These are phyloP conservation scores for Malania oleifera DNA, from an alignment of 164 flowering plant species.

Conservation along the genomic window DNA sequence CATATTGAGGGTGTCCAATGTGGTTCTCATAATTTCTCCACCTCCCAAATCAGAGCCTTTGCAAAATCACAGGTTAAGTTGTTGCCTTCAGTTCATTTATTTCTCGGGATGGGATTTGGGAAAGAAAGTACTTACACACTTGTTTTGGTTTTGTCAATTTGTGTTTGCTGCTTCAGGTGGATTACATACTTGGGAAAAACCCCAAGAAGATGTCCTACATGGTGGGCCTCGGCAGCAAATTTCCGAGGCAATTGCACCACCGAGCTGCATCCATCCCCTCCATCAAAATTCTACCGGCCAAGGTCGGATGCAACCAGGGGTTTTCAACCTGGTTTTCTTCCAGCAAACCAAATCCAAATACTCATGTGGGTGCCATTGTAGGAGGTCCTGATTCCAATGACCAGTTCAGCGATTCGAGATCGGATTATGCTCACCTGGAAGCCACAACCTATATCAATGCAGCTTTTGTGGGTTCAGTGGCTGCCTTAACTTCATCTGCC, in stretches of 20 bases:
- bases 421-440: conserved; percentile 53
- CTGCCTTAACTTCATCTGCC: conserved; percentile 39
- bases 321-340: conserved; percentile 35
- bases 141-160: no score
- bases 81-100: neutral
- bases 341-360: conserved; percentile 47
- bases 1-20: conserved; percentile 46
- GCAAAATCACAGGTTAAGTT: conserved; percentile 64
- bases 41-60: conserved; percentile 49
- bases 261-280: conserved; percentile 78
- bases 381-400: conserved; percentile 74
- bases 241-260: conserved; percentile 59
- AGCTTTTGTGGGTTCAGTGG: conserved; percentile 61
- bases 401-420: conserved; percentile 47
- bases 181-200: conserved; percentile 73
- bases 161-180: conserved; percentile 41
- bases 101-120: no score
- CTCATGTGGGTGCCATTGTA: conserved; percentile 68
- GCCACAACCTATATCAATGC: conserved; percentile 82
- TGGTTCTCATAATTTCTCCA: conserved; percentile 45
- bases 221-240: conserved; percentile 67
- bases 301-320: conserved; percentile 58
- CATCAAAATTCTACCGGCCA: conserved; percentile 31
- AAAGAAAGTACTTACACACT: no score
- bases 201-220: conserved; percentile 76